A percentile compares a stretch with the other conserved stretches of the same genome.
These are phyloP conservation scores for Sextonia rubra DNA, from an alignment of 164 flowering plant genomes.

Conservation along the genomic window DNA sequence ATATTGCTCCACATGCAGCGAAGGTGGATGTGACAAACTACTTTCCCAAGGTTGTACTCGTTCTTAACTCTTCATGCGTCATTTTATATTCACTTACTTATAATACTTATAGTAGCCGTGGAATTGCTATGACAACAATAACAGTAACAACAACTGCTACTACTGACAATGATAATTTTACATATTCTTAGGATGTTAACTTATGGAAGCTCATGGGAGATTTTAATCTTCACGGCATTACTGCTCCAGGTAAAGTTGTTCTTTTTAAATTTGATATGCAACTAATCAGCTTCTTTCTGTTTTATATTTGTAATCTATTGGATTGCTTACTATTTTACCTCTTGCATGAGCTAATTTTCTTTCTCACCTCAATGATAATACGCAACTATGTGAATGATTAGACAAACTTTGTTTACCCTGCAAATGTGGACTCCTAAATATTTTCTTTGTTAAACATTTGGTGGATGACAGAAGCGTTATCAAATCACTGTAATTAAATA, in stretches of 20 bases:
- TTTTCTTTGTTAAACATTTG: too few species aligned
- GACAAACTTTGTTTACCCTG: too few species aligned
- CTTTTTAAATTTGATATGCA: neutral
- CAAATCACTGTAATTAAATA: too few species aligned
- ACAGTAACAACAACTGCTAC: neutral
- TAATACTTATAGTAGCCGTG: neutral
- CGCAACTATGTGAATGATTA: too few species aligned
- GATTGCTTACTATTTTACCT: neutral
- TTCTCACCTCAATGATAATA: too few species aligned
- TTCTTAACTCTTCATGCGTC: neutral
- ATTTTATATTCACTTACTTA: neutral
- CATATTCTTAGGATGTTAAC: constrained; percentile 61
- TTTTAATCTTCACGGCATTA: constrained; percentile 90
- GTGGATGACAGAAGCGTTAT: too few species aligned
- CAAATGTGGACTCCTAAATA: too few species aligned
- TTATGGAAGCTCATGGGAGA: constrained; percentile 99
- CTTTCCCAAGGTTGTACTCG: constrained; percentile 66
- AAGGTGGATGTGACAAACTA: constrained; percentile 67
- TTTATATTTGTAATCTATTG: neutral
- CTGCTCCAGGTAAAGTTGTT: constrained; percentile 72
- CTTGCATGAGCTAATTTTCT: too few species aligned
- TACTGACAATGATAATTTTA: neutral
- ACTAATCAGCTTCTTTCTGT: neutral
- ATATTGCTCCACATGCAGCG: constrained; percentile 86
- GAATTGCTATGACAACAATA: too few species aligned